These are phyloP conservation scores for Bacterosira constricta DNA, from an alignment of 108 stramenopile species.

Conservation along the genomic window DNA sequence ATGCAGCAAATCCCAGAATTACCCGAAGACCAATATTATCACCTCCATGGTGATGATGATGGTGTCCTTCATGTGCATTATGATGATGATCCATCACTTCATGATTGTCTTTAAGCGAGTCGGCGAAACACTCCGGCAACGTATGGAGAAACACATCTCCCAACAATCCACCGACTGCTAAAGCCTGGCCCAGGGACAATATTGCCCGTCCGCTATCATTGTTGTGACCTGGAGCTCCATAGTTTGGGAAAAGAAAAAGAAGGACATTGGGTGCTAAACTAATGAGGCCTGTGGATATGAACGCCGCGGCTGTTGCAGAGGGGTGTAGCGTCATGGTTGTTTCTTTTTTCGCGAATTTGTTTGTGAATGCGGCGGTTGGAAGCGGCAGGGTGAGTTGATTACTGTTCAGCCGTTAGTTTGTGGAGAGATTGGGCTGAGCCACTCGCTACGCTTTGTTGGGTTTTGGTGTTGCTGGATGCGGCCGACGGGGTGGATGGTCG, in stretches of 20 bases:
- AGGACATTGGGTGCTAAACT: conserved; percentile 85
- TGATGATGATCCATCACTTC: neutral
- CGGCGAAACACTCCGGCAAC: conserved; percentile 64
- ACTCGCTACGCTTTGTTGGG: too few relatives aligned
- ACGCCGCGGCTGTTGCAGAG: conserved; percentile 48
- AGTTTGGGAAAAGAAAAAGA: conserved; percentile 73
- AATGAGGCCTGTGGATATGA: conserved; percentile 60
- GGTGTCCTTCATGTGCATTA: neutral
- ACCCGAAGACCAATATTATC: conserved; percentile 67
- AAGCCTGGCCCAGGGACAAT: conserved; percentile 75
- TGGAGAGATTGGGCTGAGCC: too few relatives aligned
- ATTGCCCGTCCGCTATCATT: conserved; percentile 29
- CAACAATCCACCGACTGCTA: conserved; percentile 80
- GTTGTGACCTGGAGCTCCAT: conserved; percentile 34
- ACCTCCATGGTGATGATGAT: conserved; percentile 21
- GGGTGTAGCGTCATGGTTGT: conserved; percentile 33
- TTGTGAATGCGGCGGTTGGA: too few relatives aligned
- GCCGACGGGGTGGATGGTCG: too few relatives aligned
- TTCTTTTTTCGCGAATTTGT: too few relatives aligned
- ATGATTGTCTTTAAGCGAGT: conserved; percentile 6
- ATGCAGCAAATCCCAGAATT: conserved; percentile 70
- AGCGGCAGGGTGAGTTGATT: too few relatives aligned
- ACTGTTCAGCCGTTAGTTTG: too few relatives aligned
- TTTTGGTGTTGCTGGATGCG: too few relatives aligned
- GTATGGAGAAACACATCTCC: conserved; percentile 90